Percentiles rank a stretch among this genome's conserved stretches.
These are phyloP conservation scores for Aspergillus sp. DNA, from an alignment of 2,329 filamentous ascomycete genomes.

Conservation along the genomic window DNA sequence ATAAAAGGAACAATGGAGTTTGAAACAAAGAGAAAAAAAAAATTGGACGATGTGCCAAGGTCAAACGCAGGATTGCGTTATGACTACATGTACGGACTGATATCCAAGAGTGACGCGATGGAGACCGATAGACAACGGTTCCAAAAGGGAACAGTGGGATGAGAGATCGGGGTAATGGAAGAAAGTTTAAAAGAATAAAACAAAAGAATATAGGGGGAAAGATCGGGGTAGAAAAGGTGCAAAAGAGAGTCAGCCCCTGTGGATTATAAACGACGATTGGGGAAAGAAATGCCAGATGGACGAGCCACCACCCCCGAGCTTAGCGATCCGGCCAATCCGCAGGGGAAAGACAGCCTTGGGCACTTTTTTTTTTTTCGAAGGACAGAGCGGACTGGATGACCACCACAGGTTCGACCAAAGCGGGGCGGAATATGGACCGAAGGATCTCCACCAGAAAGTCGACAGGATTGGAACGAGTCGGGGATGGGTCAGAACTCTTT, in stretches of 20 bases:
- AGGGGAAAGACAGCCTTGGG: not conserved
- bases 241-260: not conserved
- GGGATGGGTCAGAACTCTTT: not conserved
- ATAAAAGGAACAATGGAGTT: not conserved
- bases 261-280: not conserved
- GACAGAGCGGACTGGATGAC: not conserved
- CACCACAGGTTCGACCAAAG: not conserved
- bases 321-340: constrained; percentile 6
- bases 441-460: not conserved
- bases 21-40: not conserved
- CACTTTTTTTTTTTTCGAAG: not conserved
- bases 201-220: not conserved
- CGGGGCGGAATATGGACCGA: not conserved
- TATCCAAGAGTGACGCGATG: not conserved
- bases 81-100: not conserved
- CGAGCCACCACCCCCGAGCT: not conserved
- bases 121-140: not conserved
- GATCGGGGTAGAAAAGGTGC: not conserved
- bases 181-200: not conserved
- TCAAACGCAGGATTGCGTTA: not conserved
- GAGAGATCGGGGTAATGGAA: not conserved
- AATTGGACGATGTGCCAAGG: not conserved
- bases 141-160: not conserved
- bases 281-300: not conserved
- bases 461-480: not conserved